Conservation (phyloP, 2,329 filamentous ascomycete genomes). For the Aaosphaeria pasadenensis region DNA sequence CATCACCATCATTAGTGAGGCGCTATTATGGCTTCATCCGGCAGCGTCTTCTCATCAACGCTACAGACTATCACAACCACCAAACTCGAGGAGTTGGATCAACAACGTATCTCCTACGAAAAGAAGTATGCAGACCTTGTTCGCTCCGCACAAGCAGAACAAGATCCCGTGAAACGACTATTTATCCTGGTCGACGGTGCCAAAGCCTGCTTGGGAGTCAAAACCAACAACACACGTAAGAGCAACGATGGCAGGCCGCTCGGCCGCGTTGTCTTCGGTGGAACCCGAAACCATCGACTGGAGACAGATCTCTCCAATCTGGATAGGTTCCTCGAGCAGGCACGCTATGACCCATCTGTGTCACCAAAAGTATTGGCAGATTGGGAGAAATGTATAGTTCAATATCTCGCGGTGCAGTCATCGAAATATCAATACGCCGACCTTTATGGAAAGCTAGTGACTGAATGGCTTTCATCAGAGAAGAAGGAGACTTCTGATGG, state of each 20-base stretch:
- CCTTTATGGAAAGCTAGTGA: constrained; percentile 34
- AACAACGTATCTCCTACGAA: constrained; percentile 31
- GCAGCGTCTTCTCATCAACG: constrained; percentile 33
- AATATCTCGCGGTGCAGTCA: constrained; percentile 34
- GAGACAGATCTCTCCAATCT: constrained; percentile 30
- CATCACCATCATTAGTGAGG: background rate
- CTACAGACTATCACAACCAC: constrained; percentile 35
- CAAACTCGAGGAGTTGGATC: constrained; percentile 35
- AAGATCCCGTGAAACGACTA: constrained; percentile 22
- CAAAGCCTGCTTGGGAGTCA: constrained; percentile 26
- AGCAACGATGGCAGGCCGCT: constrained; percentile 5
- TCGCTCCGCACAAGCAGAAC: constrained; percentile 7
- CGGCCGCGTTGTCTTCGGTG: constrained; percentile 16
- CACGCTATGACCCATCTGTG: constrained; percentile 34
- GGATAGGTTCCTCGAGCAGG: constrained; percentile 35
- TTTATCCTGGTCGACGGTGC: constrained; percentile 22
- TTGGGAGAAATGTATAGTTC: constrained; percentile 28
- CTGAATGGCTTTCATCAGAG: constrained; percentile 33
- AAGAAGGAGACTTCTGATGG: constrained; percentile 13
- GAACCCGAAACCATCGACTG: constrained; percentile 16
- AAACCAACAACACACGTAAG: constrained; percentile 5
- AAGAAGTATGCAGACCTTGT: constrained; percentile 21
- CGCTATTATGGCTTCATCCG: constrained; percentile 17
- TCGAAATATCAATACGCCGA: constrained; percentile 33
- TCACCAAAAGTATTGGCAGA: constrained; percentile 28